Percentiles rank a stretch among this genome's conserved stretches.
Evolutionary conservation across 2,329 filamentous ascomycete species (phyloP).

Genomic region (Arthrocladium fulminans): DNA sequence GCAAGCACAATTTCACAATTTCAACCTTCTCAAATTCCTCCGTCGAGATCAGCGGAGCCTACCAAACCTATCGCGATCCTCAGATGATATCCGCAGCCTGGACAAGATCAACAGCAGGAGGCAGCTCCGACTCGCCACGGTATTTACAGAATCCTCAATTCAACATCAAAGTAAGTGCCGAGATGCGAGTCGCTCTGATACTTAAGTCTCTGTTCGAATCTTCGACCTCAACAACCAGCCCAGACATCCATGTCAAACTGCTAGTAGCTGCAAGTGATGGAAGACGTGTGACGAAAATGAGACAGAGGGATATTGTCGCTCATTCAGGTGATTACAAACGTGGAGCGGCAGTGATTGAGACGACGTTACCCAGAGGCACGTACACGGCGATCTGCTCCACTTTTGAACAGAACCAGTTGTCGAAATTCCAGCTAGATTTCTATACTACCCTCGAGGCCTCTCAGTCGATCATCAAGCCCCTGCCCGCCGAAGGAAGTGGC

Average conservation of each 20-base stretch:
- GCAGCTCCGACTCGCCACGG: slow-evolving; percentile 64
- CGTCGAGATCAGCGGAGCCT: slow-evolving; percentile 54
- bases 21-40: slow-evolving; percentile 65
- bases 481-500: slow-evolving; percentile 68
- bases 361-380: slow-evolving; percentile 56
- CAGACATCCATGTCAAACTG: slow-evolving; percentile 76
- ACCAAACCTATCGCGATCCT: slow-evolving; percentile 50
- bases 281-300: slow-evolving; percentile 56
- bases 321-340: slow-evolving; percentile 84
- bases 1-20: slow-evolving; percentile 74
- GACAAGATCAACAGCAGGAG: slow-evolving; percentile 72
- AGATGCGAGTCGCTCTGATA: slow-evolving; percentile 10
- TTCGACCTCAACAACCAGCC: slow-evolving; percentile 50
- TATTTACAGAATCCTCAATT: slow-evolving; percentile 90
- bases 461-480: slow-evolving; percentile 32
- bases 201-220: slow-evolving; percentile 11
- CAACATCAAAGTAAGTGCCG: slow-evolving; percentile 39
- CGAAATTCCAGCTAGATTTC: slow-evolving; percentile 66
- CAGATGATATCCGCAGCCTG: slow-evolving; percentile 58
- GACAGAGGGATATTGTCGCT: slow-evolving; percentile 64
- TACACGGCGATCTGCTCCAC: slow-evolving; percentile 43
- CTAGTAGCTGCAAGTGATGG: slow-evolving; percentile 54
- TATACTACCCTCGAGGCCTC: slow-evolving; percentile 38
- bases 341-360: slow-evolving; percentile 63
- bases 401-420: slow-evolving; percentile 41